A percentile compares a stretch with the other conserved stretches of the same genome.
These are phyloP conservation scores for Corallochytrium limacisporum DNA, from an alignment of 78 protist species.

Conservation along the genomic window DNA sequence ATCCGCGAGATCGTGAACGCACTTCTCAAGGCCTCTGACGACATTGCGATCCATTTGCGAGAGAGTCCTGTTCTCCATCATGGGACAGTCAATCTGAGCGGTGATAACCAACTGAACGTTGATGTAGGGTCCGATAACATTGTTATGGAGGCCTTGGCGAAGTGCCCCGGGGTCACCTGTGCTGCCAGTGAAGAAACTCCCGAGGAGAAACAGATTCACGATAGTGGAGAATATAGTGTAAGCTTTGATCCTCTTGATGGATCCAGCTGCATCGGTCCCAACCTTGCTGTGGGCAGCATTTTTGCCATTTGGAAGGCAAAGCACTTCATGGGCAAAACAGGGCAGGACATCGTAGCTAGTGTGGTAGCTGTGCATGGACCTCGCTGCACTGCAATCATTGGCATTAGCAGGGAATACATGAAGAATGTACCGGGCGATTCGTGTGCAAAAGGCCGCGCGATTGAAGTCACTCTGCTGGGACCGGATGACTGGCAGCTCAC, in stretches of 20 bases:
- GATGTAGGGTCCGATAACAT: neutral
- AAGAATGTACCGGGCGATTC: conserved; percentile 21
- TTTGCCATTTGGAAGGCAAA: conserved; percentile 57
- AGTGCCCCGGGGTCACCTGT: neutral
- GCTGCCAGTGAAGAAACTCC: neutral
- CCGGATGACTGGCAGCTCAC: conserved; percentile 51
- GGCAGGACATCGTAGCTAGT: conserved; percentile 38
- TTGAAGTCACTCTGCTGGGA: conserved; percentile 74
- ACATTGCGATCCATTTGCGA: too few relatives aligned
- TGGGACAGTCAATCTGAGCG: neutral
- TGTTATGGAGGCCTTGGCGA: neutral
- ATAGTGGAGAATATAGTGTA: neutral
- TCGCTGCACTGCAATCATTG: conserved; percentile 54
- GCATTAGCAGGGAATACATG: conserved; percentile 30
- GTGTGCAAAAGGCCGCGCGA: conserved; percentile 45
- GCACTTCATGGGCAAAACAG: conserved; percentile 16
- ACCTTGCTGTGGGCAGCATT: conserved; percentile 68
- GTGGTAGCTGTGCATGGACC: conserved; percentile 66
- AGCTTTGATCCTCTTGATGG: conserved; percentile 76
- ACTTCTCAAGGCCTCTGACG: too few relatives aligned
- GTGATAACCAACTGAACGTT: neutral
- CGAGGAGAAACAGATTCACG: neutral
- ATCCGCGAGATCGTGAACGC: too few relatives aligned
- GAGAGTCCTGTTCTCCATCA: too few relatives aligned
- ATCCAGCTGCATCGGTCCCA: conserved; percentile 46